Evolutionary conservation across 805 yeast species (phyloP).

Genomic region (Blastobotrys mokoenaii): DNA sequence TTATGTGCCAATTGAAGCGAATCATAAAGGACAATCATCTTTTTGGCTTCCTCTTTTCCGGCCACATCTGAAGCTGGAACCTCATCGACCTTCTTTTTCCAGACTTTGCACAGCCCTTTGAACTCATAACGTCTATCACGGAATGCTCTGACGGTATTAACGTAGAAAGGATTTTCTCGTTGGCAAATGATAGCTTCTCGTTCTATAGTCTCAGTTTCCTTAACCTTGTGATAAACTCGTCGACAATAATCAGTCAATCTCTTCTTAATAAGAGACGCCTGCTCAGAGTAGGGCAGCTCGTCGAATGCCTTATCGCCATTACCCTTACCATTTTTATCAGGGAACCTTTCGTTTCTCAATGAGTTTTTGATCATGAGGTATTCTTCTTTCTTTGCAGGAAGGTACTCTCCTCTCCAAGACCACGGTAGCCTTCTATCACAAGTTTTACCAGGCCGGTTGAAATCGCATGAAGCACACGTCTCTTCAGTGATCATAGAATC

Average conservation of each 20-base stretch:
- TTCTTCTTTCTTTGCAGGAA: slow-evolving; percentile 85
- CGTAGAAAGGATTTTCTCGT: slow-evolving; percentile 95
- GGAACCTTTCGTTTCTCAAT: slow-evolving; percentile 68
- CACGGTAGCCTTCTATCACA: slow-evolving; percentile 90
- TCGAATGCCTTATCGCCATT: slow-evolving; percentile 41
- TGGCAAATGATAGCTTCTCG: slow-evolving; percentile 94
- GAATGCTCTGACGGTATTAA: slow-evolving; percentile 85
- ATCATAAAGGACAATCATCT: slow-evolving; percentile 89
- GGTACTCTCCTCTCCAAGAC: slow-evolving; percentile 98
- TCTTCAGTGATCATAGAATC: slow-evolving; percentile 94
- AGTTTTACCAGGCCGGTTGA: slow-evolving; percentile 86
- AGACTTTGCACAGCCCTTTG: slow-evolving; percentile 84
- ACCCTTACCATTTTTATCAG: slow-evolving; percentile 36
- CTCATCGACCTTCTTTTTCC: slow-evolving; percentile 74
- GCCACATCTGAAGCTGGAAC: slow-evolving; percentile 47
- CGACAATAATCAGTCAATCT: slow-evolving; percentile 76
- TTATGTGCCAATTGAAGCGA: slow-evolving; percentile 95
- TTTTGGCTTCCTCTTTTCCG: slow-evolving; percentile 79
- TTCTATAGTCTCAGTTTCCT: slow-evolving; percentile 74
- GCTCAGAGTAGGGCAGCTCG: slow-evolving; percentile 69
- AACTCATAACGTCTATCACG: slow-evolving; percentile 95
- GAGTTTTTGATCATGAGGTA: slow-evolving; percentile 84
- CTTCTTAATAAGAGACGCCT: slow-evolving; percentile 65
- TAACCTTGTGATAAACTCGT: slow-evolving; percentile 74
- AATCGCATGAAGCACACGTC: slow-evolving; percentile 96